Evolutionary conservation across 805 yeast species (phyloP).

Genomic region (Cyberlindnera subsufficiens): DNA sequence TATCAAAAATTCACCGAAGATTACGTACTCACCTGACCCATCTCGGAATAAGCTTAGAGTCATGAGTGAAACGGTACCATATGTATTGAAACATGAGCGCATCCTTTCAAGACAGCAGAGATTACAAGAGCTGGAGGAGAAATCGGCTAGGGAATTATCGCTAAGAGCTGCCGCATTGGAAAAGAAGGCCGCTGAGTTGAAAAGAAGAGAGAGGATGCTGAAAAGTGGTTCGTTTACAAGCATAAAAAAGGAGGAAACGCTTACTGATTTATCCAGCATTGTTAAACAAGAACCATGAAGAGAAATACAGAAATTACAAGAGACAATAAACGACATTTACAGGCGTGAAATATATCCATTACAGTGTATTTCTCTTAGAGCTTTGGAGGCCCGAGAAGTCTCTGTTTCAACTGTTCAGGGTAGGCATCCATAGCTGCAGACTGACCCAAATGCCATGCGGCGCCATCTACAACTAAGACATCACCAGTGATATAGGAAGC

Average conservation of each 20-base stretch:
- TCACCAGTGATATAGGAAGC: constrained; percentile 75
- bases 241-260: constrained; percentile 45
- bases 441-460: constrained; percentile 74
- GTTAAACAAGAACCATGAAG: constrained; percentile 18
- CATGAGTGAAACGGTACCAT: constrained; percentile 82
- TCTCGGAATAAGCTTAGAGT: constrained; percentile 64
- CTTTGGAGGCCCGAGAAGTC: constrained; percentile 30
- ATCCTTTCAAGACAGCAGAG: constrained; percentile 70
- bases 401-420: constrained; percentile 35
- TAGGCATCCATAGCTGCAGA: constrained; percentile 24
- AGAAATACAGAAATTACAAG: neutral
- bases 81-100: constrained; percentile 71
- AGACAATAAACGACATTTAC: neutral
- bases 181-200: constrained; percentile 59
- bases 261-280: constrained; percentile 46
- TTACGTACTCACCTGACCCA: constrained; percentile 27
- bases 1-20: constrained; percentile 30
- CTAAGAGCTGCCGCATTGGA: constrained; percentile 72
- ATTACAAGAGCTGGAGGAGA: constrained; percentile 73
- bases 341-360: no score
- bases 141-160: constrained; percentile 68
- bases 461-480: constrained; percentile 83
- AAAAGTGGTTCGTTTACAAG: constrained; percentile 23
- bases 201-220: constrained; percentile 54
- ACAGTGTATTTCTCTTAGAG: constrained; percentile 19